Percentiles rank a stretch among this genome's conserved stretches.
phyloP scores from a whole-genome alignment of 2,329 filamentous ascomycete genomes.

The Colletotrichum sp. region DNA sequence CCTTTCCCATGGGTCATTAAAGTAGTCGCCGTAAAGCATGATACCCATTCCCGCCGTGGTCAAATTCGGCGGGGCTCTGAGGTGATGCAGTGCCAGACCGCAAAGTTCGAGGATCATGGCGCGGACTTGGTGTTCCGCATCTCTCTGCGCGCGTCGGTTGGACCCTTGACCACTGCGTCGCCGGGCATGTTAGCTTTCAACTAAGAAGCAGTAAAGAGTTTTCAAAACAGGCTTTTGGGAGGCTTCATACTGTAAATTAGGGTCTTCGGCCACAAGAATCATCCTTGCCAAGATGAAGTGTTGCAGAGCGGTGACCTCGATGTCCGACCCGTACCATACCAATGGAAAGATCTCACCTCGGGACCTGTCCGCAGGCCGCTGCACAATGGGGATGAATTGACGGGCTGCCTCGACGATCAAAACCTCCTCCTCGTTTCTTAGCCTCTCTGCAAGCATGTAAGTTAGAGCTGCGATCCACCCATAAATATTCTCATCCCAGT shows the following conservation, averaged over 20 bases:
- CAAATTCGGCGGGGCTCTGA: conserved; percentile 40
- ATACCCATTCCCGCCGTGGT: conserved; percentile 45
- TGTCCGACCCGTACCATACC: conserved; percentile 42
- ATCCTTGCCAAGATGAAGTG: conserved; percentile 44
- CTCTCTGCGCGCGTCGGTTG: conserved; percentile 32
- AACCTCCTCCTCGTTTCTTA: background rate
- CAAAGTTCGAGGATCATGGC: conserved; percentile 42
- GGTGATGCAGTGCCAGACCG: conserved; percentile 44
- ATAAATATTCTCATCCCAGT: background rate
- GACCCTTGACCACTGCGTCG: conserved; percentile 22
- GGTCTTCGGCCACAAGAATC: conserved; percentile 44
- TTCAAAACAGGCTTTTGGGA: background rate
- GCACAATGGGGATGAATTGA: conserved; percentile 33
- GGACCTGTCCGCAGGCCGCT: conserved; percentile 36
- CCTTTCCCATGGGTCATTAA: conserved; percentile 43
- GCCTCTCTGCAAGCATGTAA: background rate
- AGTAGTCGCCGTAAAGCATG: conserved; percentile 46
- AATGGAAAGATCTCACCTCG: conserved; percentile 44
- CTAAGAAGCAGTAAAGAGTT: no score
- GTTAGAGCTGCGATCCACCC: no score
- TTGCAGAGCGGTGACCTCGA: conserved; percentile 45
- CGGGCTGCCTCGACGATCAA: background rate
- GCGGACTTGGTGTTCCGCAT: conserved; percentile 42
- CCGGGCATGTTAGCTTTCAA: background rate
- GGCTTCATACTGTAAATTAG: conserved; percentile 35